Base-by-base conservation (phyloP, 257 asterid genomes). In the Nicotiana paniculata region DNA sequence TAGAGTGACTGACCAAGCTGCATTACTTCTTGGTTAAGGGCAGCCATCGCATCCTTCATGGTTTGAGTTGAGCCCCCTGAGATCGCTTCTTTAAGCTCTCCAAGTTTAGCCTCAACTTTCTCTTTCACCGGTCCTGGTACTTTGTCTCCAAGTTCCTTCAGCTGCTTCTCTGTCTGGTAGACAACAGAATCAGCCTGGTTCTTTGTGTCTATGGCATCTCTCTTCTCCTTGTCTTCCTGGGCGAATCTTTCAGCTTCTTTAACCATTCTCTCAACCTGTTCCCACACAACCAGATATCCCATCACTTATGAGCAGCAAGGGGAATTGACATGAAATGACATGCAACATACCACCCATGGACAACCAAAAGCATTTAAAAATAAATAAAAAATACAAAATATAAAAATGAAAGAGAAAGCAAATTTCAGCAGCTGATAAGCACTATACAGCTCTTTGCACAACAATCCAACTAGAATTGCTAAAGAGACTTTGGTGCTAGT, bases 21-120 rank as follows among this genome's bases (percentile, higher is more conserved):
- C 99, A 96, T 96, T 5, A 96, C 99, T 91, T 96, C 99, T 84
- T 96, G 97, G 87, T 96, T 96, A 33, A 96, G 87, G 28, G 98
- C 97, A 83, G 95, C 84, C 93, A 96, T 91, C 2, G 98, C 98
- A 74, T 96, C 99, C 89, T 96, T 96, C 1, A 96, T 93, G 39
- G 91, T 86, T 83, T 94, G 99, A 57, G 98, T 93, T 17, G 93
- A 83, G 46, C 91, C 99, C 18, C 97, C 96, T 8, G 97, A 83
- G 28, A 94, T 90, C 21, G 98, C 98, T 24, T 91, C 93, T 88
- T 89, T 94, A 2, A 96, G 99, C 85, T 96, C 98, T 35, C 92
- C 93, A 5, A 96, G 98, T 87, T 96, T 96, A 1, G 94, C 93
- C 90, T 96, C 99, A 1, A 96, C 98, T 81, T 93, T 93, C 81